These are phyloP conservation scores for Leonotis leonurus DNA, from an alignment of 257 asterid genomes.

Conservation along the genomic window DNA sequence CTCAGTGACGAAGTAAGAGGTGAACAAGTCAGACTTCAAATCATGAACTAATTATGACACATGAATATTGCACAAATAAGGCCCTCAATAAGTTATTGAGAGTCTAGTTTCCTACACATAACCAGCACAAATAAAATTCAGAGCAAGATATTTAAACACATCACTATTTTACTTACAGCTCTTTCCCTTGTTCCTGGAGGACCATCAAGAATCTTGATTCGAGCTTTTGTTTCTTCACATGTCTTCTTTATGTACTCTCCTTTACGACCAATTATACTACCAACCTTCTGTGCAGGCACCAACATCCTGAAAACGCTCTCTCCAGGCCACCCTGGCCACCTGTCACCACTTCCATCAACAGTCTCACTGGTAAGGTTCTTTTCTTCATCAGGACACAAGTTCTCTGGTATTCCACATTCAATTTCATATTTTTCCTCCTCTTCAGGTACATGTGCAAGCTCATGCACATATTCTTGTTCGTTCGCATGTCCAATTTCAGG, in stretches of 20 bases:
- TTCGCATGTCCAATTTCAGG: not conserved
- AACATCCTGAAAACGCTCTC: constrained; percentile 84
- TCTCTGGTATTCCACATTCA: constrained; percentile 25
- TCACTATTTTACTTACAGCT: constrained; percentile 61
- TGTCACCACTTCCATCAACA: constrained; percentile 45
- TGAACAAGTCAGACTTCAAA: not conserved
- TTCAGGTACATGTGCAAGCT: constrained; percentile 4
- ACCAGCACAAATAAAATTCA: constrained; percentile 6
- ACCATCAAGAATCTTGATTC: constrained; percentile 95
- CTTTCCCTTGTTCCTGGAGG: constrained; percentile 92
- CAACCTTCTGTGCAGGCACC: constrained; percentile 97
- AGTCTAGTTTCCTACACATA: no score
- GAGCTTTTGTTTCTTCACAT: constrained; percentile 93
- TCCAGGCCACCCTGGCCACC: constrained; percentile 99
- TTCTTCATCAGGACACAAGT: constrained; percentile 37
- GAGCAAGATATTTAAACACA: not conserved
- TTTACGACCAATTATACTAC: constrained; percentile 95
- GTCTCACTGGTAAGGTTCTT: constrained; percentile 39
- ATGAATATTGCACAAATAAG: not conserved
- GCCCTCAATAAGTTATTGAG: no score
- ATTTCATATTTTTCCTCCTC: no score
- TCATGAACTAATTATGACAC: not conserved
- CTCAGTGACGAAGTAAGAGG: not conserved
- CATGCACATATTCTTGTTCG: constrained; percentile 2
- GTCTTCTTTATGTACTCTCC: constrained; percentile 92